These are phyloP conservation scores for Avena sativa DNA, from an alignment of 176 grass and related monocot genomes.

Conservation along the genomic window DNA sequence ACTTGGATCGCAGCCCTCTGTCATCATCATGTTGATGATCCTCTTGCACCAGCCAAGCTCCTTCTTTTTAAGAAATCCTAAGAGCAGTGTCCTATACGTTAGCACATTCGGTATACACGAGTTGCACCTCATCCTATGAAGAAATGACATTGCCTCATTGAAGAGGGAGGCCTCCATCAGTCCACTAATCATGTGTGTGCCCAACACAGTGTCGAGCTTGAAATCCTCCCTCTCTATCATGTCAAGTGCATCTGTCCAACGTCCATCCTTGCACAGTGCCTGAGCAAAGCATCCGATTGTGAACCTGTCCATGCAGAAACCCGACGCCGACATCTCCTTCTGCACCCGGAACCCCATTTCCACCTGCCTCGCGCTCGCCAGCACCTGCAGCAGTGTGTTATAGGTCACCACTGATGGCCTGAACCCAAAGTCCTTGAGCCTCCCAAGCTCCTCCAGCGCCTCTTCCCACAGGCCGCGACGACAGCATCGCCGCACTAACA, in stretches of 20 bases:
- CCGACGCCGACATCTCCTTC: slow-evolving; percentile 78
- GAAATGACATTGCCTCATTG: slow-evolving; percentile 85
- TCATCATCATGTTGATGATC: slow-evolving; percentile 95
- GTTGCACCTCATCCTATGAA: slow-evolving; percentile 91
- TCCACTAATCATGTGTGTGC: slow-evolving; percentile 92
- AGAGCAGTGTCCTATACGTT: slow-evolving; percentile 90
- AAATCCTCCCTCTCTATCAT: slow-evolving; percentile 87
- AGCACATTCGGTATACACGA: slow-evolving; percentile 85
- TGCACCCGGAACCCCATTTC: slow-evolving; percentile 79
- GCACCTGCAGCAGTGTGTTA: slow-evolving; percentile 80
- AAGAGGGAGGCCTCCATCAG: slow-evolving; percentile 96
- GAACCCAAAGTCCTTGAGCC: slow-evolving; percentile 80
- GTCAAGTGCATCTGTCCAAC: slow-evolving; percentile 72
- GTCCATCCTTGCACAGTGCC: slow-evolving; percentile 68
- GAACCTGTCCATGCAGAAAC: slow-evolving; percentile 76
- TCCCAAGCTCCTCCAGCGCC: slow-evolving; percentile 83
- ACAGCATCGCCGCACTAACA: slow-evolving; percentile 75
- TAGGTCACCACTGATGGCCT: slow-evolving; percentile 75
- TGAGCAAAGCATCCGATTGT: slow-evolving; percentile 70
- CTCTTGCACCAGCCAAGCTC: slow-evolving; percentile 99
- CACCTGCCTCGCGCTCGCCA: slow-evolving; percentile 58
- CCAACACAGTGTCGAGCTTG: slow-evolving; percentile 82
- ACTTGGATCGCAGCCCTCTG: slow-evolving; percentile 86
- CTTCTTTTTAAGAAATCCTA: slow-evolving; percentile 85
- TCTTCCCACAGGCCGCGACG: slow-evolving; percentile 58